Base-by-base conservation (phyloP, 768 basidiomycete species). In the Podaxis sp. region DNA sequence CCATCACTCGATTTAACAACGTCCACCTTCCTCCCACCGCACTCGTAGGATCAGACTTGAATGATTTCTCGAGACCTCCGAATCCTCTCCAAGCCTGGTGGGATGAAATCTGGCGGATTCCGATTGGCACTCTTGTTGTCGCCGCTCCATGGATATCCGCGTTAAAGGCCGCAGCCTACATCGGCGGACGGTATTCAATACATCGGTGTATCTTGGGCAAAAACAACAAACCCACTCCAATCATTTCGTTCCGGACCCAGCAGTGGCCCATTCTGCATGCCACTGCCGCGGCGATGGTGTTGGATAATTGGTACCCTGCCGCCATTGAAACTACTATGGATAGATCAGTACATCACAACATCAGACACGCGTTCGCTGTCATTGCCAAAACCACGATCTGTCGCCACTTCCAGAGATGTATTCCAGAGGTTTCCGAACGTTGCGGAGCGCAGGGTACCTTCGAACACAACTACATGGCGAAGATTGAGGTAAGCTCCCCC, bases 381-480 rank as follows among this genome's bases (percentile, higher is more conserved):
- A 80, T 84, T 59, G 73, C 78, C 54, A 89, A 89, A 72, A 75
- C 86, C 6, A 82, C 81, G 1, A 76, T 85, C 53, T 79, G 81
- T 49, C 79, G 82, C 4, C 85, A 86, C 61, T 80, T 82, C 65
- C 82, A 84, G 65, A 74, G 81, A 17, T 82, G 79, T 63, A 74
- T 79, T 7, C 72, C 80, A 9, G 82, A 83, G 60, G 75, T 88
- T n/a, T 77, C 84, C 4, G 87, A 89, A 64, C 79, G 87, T 11
- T 87, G 84, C 61, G 87, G 87, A 53, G 87, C 85, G 2, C 87
- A 88, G 71, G 87, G 87, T 2, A 81, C 84, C 0, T 87, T 87
- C 60, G 86, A 84, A 56, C 81, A 83, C 59, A 89, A 88, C 67
- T 83, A 84, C 66, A 81, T 88, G 76, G 80, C 82, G 4, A 76